Evolutionary conservation across 768 basidiomycete genomes (phyloP).

Genomic region (Phanerochaete carnosa): DNA sequence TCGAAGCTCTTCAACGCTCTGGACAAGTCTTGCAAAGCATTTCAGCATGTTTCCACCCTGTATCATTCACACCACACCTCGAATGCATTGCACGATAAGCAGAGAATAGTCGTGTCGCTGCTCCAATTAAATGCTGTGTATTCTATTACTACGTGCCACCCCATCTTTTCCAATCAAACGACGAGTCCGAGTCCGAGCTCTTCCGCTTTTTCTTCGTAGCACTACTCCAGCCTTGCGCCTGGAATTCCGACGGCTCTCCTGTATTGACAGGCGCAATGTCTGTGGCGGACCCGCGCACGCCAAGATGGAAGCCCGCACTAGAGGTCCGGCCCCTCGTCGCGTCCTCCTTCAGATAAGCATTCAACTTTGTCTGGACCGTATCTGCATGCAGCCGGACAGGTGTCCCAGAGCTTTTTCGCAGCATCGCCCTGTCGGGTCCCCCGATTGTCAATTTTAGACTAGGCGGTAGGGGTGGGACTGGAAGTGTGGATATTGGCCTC

Average conservation of each 20-base stretch:
- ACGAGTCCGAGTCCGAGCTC: slow-evolving; percentile 1
- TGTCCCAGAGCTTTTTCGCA: background rate
- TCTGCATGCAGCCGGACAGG: background rate
- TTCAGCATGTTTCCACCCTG: background rate
- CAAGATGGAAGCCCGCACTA: background rate
- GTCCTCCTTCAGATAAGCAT: background rate
- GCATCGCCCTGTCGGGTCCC: background rate
- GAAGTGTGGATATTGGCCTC: background rate
- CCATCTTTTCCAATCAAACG: slow-evolving; percentile 5
- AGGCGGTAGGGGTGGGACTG: background rate
- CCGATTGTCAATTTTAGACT: background rate
- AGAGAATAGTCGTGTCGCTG: background rate
- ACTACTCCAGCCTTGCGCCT: background rate
- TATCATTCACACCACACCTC: too few relatives aligned
- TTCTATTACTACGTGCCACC: background rate
- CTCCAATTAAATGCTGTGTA: background rate
- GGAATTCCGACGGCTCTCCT: background rate
- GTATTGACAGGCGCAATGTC: background rate
- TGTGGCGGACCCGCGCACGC: background rate
- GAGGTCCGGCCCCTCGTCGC: background rate
- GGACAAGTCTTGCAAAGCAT: background rate
- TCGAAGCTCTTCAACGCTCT: background rate
- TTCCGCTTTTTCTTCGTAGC: background rate
- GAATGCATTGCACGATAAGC: background rate
- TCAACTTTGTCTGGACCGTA: background rate